phyloP scores from a whole-genome alignment of 1,284 basidiomycete genomes.

The Malassezia obtusa region DNA sequence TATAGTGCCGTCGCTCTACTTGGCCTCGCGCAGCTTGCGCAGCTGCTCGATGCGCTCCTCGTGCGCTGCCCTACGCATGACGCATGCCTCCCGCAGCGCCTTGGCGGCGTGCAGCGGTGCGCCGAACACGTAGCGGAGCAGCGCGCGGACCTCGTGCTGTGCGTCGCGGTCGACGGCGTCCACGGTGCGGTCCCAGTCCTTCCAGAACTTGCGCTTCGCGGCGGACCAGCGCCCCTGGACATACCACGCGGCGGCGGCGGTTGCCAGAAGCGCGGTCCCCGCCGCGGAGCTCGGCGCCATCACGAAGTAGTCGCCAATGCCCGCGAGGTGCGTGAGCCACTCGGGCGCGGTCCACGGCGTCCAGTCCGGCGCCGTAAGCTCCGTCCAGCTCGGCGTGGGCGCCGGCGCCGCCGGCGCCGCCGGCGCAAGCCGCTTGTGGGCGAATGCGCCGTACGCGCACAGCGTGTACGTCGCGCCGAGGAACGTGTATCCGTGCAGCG shows the following conservation, averaged over 20 bases:
- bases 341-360: not conserved
- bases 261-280: constrained; percentile 36
- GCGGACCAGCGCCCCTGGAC: constrained; percentile 46
- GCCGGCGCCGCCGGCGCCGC: not conserved
- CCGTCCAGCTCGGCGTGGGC: not conserved
- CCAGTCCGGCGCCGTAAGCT: not conserved
- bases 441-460: not conserved
- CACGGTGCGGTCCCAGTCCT: constrained; percentile 40
- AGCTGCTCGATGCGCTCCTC: constrained; percentile 1
- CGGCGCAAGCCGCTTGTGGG: not conserved
- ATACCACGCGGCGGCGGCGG: constrained; percentile 36
- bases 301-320: constrained; percentile 14
- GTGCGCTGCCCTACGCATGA: not conserved
- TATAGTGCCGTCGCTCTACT: too few species aligned
- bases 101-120: constrained; percentile 11
- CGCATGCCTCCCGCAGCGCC: constrained; percentile 1
- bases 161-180: constrained; percentile 32
- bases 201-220: constrained; percentile 36
- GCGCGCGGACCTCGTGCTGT: constrained; percentile 14
- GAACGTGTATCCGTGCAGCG: constrained; percentile 19
- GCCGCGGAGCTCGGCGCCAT: constrained; percentile 36
- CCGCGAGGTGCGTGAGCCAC: not conserved
- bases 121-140: constrained; percentile 12
- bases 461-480: constrained; percentile 10
- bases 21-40: not conserved